Evolutionary conservation across 176 grass and related monocot genomes (phyloP).

Genomic region (Leersia perrieri): DNA sequence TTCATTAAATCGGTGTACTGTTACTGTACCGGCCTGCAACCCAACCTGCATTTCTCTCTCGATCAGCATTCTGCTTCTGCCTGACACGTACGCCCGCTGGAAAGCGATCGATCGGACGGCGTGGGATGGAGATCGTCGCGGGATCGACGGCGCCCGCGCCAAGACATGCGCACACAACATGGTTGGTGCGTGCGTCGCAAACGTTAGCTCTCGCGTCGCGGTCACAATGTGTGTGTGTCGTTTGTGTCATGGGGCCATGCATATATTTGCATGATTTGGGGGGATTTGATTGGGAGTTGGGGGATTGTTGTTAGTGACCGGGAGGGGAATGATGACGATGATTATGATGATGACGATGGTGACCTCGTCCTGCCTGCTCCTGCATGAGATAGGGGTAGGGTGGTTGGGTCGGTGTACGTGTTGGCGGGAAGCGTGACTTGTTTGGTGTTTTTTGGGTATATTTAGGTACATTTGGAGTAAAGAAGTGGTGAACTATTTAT

Average conservation of each 20-base stretch:
- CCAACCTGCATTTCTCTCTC: too few relatives aligned
- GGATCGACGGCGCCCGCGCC: background rate
- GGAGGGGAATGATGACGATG: background rate
- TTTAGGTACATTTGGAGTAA: too few relatives aligned
- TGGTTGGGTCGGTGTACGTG: background rate
- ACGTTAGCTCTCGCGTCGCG: background rate
- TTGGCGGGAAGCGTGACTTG: background rate
- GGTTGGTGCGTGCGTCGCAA: background rate
- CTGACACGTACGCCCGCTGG: too few relatives aligned
- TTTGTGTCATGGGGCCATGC: background rate
- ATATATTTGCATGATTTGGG: background rate
- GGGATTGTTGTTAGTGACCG: too few relatives aligned
- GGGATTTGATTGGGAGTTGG: too few relatives aligned
- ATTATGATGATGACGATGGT: too few relatives aligned
- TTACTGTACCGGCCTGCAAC: too few relatives aligned
- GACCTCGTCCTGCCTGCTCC: too few relatives aligned
- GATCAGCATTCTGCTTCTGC: too few relatives aligned
- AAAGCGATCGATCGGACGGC: background rate
- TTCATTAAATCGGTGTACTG: too few relatives aligned
- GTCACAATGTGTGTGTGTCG: background rate
- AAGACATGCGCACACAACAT: background rate
- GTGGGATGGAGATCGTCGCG: background rate
- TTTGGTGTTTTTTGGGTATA: background rate
- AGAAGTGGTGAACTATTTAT: too few relatives aligned
- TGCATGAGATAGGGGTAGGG: background rate